phyloP scores from a whole-genome alignment of 164 flowering plant species.

The Vitis amurensis region DNA sequence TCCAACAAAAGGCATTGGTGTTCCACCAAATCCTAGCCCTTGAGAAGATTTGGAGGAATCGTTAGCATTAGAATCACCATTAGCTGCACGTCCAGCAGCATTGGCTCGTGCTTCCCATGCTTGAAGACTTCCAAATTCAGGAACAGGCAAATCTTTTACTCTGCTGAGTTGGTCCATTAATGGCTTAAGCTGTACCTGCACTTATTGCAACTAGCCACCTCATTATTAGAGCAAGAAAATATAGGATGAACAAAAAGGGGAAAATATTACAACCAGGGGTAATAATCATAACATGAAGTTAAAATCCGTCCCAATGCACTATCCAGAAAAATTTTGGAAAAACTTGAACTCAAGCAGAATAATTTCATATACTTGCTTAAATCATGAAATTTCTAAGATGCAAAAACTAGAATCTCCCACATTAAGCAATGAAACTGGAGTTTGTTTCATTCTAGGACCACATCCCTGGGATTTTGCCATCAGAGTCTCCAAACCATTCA shows the following conservation, averaged over 20 bases:
- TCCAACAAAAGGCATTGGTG: slow-evolving; percentile 86
- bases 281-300: too few species aligned
- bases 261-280: too few species aligned
- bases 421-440: too few species aligned
- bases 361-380: too few species aligned
- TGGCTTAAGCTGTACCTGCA: slow-evolving; percentile 88
- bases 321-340: too few species aligned
- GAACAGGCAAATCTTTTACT: slow-evolving; percentile 82
- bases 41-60: slow-evolving; percentile 70
- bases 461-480: too few species aligned
- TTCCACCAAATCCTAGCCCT: slow-evolving; percentile 65
- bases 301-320: too few species aligned
- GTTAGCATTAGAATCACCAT: slow-evolving; percentile 55
- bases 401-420: too few species aligned
- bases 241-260: background rate
- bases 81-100: slow-evolving; percentile 58
- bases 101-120: slow-evolving; percentile 88
- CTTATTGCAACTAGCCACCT: slow-evolving; percentile 7
- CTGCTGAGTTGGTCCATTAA: slow-evolving; percentile 75
- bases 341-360: too few species aligned
- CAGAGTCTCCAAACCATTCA: too few species aligned
- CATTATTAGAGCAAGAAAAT: background rate
- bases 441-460: too few species aligned
- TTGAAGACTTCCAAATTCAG: slow-evolving; percentile 85
- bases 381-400: too few species aligned